Base-by-base conservation (phyloP, 805 yeast species). In the Scheffersomyces coipomensis region DNA sequence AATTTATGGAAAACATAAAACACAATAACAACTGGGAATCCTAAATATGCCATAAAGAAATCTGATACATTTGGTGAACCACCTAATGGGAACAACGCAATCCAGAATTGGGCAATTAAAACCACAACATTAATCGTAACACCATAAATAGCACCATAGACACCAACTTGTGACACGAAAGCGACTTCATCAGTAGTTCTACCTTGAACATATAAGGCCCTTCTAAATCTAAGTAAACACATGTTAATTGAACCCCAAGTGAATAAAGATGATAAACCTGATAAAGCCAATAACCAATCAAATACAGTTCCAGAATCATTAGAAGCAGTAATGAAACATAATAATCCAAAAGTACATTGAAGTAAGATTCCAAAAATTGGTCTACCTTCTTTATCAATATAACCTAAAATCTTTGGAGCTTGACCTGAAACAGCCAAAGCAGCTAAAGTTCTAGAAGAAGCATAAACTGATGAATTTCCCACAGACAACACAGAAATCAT, bases 401-500 rank as follows among this genome's bases (percentile, higher is more conserved):
- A 81, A 3, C 75, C 76, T 35, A 79, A 68, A 37, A 73, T 56
- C 46, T 66, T 62, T 39, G 88, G 88, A 35, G 81, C 76, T 51
- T 72, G 73, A 8, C 85, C 83, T 52, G 77, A 78, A 24, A 73
- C 81, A n/a, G 83, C 79, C 48, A 83, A 63, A 8, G 86, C 76
- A 17, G 76, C 73, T 48, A 83, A 56, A 18, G 85, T 76, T 66
- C 89, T 78, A 4, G 88, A 81, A 43, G 81, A 71, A 5, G 80
- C 85, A 48, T 73, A 83, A 10, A 84, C 81, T 12, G 84, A 73
- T 6, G 88, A 76, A 52, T 83, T 83, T 43, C 85, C 87, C 35
- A 83, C 88, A n/a, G 88, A 81, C 34, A 82, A 55, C 18, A 81
- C 81, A 8, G 89, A 76, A 39, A 83, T 64, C 52, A 83, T 63